Percentiles rank a stretch among this genome's conserved stretches.
These are phyloP conservation scores for Stephania cephalantha DNA, from an alignment of 164 flowering plant species.

Conservation along the genomic window DNA sequence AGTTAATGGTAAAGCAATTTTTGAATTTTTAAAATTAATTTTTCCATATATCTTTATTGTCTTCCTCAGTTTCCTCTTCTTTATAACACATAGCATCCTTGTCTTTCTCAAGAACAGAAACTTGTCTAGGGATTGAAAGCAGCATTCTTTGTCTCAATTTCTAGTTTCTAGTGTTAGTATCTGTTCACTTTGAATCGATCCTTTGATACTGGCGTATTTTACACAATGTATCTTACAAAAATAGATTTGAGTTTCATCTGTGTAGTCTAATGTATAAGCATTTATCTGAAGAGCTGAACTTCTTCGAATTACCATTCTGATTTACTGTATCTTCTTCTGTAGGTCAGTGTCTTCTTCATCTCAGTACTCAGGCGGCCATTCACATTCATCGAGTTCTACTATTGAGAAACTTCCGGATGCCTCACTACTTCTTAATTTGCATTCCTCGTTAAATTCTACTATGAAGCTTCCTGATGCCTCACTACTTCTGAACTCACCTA, in stretches of 20 bases:
- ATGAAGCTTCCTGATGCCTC: slow-evolving; percentile 81
- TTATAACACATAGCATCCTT: no score
- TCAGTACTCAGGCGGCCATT: slow-evolving; percentile 16
- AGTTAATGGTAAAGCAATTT: no score
- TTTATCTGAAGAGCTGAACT: neutral
- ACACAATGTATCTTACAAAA: neutral
- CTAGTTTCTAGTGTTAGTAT: neutral
- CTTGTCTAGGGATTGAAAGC: neutral
- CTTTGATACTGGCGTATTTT: neutral
- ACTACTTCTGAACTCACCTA: slow-evolving; percentile 53
- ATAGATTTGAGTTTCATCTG: neutral
- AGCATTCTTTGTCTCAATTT: neutral
- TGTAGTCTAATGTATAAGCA: neutral
- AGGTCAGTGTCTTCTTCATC: slow-evolving; percentile 15
- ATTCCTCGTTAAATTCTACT: slow-evolving; percentile 26
- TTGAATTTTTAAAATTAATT: no score
- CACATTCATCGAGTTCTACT: slow-evolving; percentile 18
- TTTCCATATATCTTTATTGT: no score
- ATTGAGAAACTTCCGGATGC: slow-evolving; percentile 76
- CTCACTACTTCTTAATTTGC: slow-evolving; percentile 57
- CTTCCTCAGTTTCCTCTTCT: no score
- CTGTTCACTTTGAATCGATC: neutral
- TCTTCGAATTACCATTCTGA: neutral
- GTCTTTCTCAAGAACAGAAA: neutral
- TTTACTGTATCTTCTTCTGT: slow-evolving; percentile 18